Evolutionary conservation across 495 filamentous ascomycete species (phyloP), one percentile per base, ranked within the genome.

Genomic region (Aspergillus sparsus): DNA sequence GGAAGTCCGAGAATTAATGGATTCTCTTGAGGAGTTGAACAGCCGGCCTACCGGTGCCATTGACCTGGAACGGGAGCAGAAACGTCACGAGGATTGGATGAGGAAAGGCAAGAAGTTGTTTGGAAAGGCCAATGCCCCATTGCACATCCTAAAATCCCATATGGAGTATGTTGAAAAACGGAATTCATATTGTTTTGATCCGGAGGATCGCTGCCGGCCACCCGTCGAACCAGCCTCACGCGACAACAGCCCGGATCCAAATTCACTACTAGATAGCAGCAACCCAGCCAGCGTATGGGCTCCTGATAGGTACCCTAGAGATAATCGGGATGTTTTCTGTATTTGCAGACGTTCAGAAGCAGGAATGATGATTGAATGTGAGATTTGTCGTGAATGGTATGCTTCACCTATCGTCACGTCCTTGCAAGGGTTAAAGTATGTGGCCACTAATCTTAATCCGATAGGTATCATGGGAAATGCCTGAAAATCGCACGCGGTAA

Each of bases 341-440:
- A 96, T 99, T 66, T 99, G 94, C 74, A 87, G 94, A 56, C 87
- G 87, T 59, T 86, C 88, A 15, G 94, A 99, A 71, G 91, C 93
- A 37, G 94, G 94, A 21, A 93, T 97, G 89, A 99, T 99, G 94
- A 97, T 99, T 63, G 94, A 99, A 70, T 99, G 94, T 74, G 93
- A 97, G 72, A 78, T 96, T 36, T 99, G 94, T 72, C 92, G 96
- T 64, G 94, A 99, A 76, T 99, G 94, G 94, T 92, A 74, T 74
- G 86, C 52, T 27, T 13, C 41, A 10, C 41, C 31, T 58, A 27
- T 16, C 1, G 45, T 27, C 12, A 42, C 15, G 9, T 13, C 39
- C 9, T 5, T 13, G 5, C 7, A 13, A 13, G 9, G 9, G 33
- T 53, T 39, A n/a, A 33, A 27, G 46, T 49, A 18, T 2, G 8